Conservation (phyloP, 257 asterid genomes). For the Nicotiana noctiflora region DNA sequence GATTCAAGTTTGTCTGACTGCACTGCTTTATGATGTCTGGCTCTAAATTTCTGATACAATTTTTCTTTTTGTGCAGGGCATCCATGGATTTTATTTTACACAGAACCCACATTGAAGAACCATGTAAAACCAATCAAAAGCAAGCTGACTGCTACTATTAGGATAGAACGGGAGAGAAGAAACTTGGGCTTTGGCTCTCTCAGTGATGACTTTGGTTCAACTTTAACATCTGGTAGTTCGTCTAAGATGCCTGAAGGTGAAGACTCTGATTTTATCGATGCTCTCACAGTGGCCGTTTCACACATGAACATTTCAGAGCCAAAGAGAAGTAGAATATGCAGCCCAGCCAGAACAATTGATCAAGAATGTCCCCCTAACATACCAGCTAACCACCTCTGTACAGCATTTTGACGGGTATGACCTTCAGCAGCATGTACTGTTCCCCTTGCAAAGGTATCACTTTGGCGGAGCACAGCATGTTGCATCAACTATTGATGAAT, state of each 20-base stretch:
- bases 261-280: constrained; percentile 49
- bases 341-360: constrained; percentile 42
- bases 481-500: neutral
- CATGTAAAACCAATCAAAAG: constrained; percentile 30
- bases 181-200: constrained; percentile 26
- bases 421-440: constrained; percentile 16
- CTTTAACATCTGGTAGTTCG: constrained; percentile 21
- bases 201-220: constrained; percentile 43
- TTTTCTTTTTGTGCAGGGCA: constrained; percentile 40
- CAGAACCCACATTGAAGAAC: constrained; percentile 28
- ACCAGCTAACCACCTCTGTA: constrained; percentile 61
- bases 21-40: neutral
- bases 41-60: neutral
- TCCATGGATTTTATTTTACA: constrained; percentile 49
- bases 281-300: constrained; percentile 62
- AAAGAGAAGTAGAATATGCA: constrained; percentile 70
- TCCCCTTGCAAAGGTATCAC: constrained; percentile 2
- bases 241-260: constrained; percentile 30
- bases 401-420: constrained; percentile 54
- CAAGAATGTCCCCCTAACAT: constrained; percentile 66
- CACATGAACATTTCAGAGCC: constrained; percentile 68
- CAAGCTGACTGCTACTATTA: constrained; percentile 27
- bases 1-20: neutral
- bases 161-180: constrained; percentile 56
- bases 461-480: neutral